Evolutionary conservation across 805 yeast species (phyloP).

Genomic region (Wickerhamomyces xylosicus): DNA sequence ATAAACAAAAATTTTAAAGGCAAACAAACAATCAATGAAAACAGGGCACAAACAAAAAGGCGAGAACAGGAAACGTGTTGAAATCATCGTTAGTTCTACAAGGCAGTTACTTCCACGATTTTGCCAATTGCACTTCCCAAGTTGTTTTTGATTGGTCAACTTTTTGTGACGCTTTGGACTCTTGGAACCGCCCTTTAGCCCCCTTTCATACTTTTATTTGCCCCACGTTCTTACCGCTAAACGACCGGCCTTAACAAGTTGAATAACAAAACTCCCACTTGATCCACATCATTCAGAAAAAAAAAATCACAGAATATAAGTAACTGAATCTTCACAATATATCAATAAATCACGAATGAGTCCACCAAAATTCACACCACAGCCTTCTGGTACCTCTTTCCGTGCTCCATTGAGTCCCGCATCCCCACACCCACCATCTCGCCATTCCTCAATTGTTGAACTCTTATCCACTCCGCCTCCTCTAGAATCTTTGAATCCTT

Average conservation of each 20-base stretch:
- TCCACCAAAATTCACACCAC: constrained; percentile 21
- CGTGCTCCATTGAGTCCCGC: constrained; percentile 20
- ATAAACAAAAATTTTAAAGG: neutral
- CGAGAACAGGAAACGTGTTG: neutral
- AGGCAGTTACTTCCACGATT: too few relatives aligned
- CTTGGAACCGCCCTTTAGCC: too few relatives aligned
- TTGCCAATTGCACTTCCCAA: too few relatives aligned
- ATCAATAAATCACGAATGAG: constrained; percentile 5
- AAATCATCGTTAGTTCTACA: too few relatives aligned
- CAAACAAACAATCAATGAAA: neutral
- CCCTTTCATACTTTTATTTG: neutral
- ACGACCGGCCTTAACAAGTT: neutral
- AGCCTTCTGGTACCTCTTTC: constrained; percentile 22
- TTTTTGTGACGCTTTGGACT: too few relatives aligned
- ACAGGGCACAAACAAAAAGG: neutral
- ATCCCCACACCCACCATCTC: constrained; percentile 19
- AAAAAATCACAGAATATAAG: neutral
- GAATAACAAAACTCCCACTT: neutral
- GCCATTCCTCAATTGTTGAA: constrained; percentile 67
- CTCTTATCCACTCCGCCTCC: constrained; percentile 71
- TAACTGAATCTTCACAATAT: neutral
- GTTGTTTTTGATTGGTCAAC: too few relatives aligned
- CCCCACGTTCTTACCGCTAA: constrained; percentile 9
- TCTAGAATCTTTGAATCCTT: constrained; percentile 32
- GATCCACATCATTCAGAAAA: neutral